Percentiles rank a stretch among this genome's conserved stretches.
These are phyloP conservation scores for Cyberlindnera bimundalis DNA, from an alignment of 805 yeast genomes.

Conservation along the genomic window DNA sequence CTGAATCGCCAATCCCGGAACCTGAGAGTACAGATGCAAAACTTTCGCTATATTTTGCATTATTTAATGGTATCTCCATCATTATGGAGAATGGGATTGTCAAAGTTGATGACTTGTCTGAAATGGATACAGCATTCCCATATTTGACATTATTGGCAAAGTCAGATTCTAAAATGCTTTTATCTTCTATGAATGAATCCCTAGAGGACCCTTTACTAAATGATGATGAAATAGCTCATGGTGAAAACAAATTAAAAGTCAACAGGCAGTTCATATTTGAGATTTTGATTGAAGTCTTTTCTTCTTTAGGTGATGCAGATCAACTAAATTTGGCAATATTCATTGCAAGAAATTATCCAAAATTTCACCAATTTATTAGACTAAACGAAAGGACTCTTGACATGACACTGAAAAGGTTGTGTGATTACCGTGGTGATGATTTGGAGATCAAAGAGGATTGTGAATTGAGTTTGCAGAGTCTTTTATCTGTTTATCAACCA, in stretches of 20 bases:
- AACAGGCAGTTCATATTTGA: conserved; percentile 79
- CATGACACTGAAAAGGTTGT: conserved; percentile 46
- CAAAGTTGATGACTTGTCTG: conserved; percentile 27
- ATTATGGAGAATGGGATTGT: conserved; percentile 29
- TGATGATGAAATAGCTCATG: conserved; percentile 43
- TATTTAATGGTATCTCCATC: conserved; percentile 56
- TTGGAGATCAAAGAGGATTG: conserved; percentile 46
- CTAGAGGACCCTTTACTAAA: conserved; percentile 78
- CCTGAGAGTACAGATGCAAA: conserved; percentile 42
- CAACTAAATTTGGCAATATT: conserved; percentile 55
- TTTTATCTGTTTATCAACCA: conserved; percentile 66
- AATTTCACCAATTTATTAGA: conserved; percentile 78
- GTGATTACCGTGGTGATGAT: conserved; percentile 34
- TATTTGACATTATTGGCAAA: conserved; percentile 57
- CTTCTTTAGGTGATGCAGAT: conserved; percentile 32
- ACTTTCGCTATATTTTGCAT: conserved; percentile 45
- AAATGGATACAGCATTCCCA: conserved; percentile 60
- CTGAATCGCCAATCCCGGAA: conserved; percentile 45
- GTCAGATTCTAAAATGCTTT: conserved; percentile 53
- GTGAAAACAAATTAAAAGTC: conserved; percentile 32
- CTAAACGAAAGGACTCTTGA: conserved; percentile 59
- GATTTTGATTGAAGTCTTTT: conserved; percentile 58
- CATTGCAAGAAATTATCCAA: conserved; percentile 76
- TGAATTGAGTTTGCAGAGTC: conserved; percentile 71
- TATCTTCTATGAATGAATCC: conserved; percentile 71